Evolutionary conservation across 1,284 basidiomycete species (phyloP).

Genomic region (Rhodotorula sp.): DNA sequence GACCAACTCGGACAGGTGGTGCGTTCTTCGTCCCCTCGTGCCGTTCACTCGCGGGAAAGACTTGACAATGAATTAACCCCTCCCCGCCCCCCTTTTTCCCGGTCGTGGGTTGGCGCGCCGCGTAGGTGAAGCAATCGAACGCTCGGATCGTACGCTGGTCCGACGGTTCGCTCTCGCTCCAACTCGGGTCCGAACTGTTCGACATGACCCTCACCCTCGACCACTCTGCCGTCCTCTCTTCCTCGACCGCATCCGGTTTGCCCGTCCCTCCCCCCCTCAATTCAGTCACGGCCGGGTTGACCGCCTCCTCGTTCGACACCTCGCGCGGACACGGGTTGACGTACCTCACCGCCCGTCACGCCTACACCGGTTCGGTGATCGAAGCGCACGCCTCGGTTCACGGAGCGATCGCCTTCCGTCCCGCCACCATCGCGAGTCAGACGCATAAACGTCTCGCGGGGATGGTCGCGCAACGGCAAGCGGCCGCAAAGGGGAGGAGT

Average conservation of each 20-base stretch:
- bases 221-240: constrained; percentile 58
- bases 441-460: constrained; percentile 84
- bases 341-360: constrained; percentile 86
- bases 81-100: no score
- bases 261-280: constrained; percentile 13
- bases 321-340: constrained; percentile 59
- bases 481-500: constrained; percentile 62
- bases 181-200: constrained; percentile 81
- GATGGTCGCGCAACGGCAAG: constrained; percentile 78
- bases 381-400: constrained; percentile 79
- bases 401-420: constrained; percentile 76
- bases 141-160: constrained; percentile 85
- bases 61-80: no score
- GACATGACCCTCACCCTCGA: constrained; percentile 76
- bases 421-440: constrained; percentile 83
- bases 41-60: no score
- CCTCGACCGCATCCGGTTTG: constrained; percentile 1
- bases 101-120: constrained; percentile 58
- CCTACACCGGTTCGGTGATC: constrained; percentile 69
- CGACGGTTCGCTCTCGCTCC: constrained; percentile 79
- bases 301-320: constrained; percentile 48
- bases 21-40: no score
- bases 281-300: constrained; percentile 44
- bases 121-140: constrained; percentile 75
- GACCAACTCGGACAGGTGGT: constrained; percentile 68